phyloP scores from a whole-genome alignment of 768 basidiomycete species.

The Cystofilobasidium ferigula region DNA sequence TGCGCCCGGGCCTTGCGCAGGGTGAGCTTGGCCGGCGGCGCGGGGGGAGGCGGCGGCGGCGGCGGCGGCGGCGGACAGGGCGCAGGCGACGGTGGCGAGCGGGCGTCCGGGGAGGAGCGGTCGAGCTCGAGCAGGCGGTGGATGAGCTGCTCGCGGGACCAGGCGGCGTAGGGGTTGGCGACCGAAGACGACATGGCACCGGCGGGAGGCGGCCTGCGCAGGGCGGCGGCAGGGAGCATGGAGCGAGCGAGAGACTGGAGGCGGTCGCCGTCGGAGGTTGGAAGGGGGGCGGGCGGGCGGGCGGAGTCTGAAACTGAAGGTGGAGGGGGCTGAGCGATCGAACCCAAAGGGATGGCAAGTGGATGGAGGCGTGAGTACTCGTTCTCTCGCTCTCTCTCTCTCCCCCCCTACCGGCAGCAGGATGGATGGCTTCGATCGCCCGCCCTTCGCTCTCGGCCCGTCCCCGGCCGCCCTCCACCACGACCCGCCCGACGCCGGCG shows the following conservation, averaged over 20 bases:
- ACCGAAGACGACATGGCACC: neutral
- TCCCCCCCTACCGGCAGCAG: too few relatives aligned
- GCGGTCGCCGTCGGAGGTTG: too few relatives aligned
- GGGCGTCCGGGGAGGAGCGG: neutral
- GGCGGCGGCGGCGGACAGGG: constrained; percentile 17
- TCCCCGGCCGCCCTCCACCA: constrained; percentile 2
- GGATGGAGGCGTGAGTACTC: too few relatives aligned
- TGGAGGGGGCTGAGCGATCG: too few relatives aligned
- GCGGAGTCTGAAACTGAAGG: neutral
- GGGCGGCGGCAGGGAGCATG: neutral
- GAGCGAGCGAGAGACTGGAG: too few relatives aligned
- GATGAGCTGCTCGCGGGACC: constrained; percentile 51
- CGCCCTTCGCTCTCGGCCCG: neutral
- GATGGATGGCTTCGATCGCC: neutral
- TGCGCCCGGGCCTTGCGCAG: neutral
- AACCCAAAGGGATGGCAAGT: too few relatives aligned
- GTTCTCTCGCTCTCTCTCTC: too few relatives aligned
- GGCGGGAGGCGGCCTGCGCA: neutral
- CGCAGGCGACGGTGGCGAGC: constrained; percentile 13
- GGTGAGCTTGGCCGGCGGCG: constrained; percentile 18
- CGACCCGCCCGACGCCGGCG: constrained; percentile 21
- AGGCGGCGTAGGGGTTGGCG: constrained; percentile 13
- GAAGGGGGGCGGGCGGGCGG: too few relatives aligned
- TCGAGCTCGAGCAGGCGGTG: constrained; percentile 51
- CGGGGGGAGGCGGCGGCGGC: constrained; percentile 17